These are phyloP conservation scores for Malassezia arunalokei DNA, from an alignment of 1,284 basidiomycete genomes.

Conservation along the genomic window DNA sequence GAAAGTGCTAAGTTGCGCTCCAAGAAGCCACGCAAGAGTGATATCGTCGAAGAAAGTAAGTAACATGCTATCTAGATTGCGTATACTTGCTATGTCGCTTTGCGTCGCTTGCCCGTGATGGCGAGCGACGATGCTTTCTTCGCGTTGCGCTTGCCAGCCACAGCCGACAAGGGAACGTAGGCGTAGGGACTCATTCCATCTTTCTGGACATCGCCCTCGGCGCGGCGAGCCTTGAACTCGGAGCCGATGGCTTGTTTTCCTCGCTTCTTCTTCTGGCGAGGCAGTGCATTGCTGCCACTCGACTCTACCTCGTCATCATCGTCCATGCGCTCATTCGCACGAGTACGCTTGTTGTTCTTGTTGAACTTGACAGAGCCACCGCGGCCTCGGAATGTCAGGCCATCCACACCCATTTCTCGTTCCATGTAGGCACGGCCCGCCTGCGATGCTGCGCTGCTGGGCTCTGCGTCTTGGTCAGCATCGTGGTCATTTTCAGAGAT, in stretches of 20 bases:
- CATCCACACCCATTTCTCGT: slow-evolving; percentile 68
- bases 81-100: not conserved
- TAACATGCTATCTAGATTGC: not conserved
- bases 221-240: slow-evolving; percentile 36
- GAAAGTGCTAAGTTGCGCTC: slow-evolving; percentile 18
- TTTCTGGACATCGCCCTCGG: slow-evolving; percentile 54
- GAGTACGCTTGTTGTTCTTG: slow-evolving; percentile 57
- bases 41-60: slow-evolving; percentile 25
- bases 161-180: slow-evolving; percentile 51
- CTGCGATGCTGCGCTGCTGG: slow-evolving; percentile 40
- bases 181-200: slow-evolving; percentile 77
- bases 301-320: slow-evolving; percentile 16
- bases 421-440: slow-evolving; percentile 61
- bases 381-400: slow-evolving; percentile 63
- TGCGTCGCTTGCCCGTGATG: slow-evolving; percentile 9
- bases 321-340: slow-evolving; percentile 32
- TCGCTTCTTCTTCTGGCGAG: slow-evolving; percentile 15
- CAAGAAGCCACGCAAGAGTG: slow-evolving; percentile 33
- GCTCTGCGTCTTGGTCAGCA: not conserved
- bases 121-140: slow-evolving; percentile 5
- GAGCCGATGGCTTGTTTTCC: slow-evolving; percentile 34
- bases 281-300: not conserved
- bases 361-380: slow-evolving; percentile 85
- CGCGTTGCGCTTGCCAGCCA: slow-evolving; percentile 29
- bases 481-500: slow-evolving; percentile 52